Evolutionary conservation across 441 rosid genomes (phyloP).

Genomic region (Lepidium campestre): DNA sequence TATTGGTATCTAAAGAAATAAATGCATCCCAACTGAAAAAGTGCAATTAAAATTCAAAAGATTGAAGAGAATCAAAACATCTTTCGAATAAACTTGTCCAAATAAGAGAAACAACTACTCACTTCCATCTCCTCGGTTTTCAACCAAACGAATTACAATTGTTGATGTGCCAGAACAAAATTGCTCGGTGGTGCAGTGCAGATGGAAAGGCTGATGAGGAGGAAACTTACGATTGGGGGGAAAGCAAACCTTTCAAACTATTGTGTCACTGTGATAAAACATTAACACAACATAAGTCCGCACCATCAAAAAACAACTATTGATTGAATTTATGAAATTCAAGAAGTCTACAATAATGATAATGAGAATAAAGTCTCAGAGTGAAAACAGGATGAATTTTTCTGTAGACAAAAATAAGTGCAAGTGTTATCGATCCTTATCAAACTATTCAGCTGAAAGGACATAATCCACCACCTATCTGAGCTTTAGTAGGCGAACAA

Average conservation of each 20-base stretch:
- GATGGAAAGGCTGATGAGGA: not conserved
- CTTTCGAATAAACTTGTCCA: conserved; percentile 8
- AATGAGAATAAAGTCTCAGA: not conserved
- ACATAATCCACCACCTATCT: not conserved
- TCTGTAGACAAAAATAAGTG: not conserved
- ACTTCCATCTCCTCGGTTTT: conserved; percentile 9
- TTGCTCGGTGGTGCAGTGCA: not conserved
- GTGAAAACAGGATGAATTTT: not conserved
- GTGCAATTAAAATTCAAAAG: not conserved
- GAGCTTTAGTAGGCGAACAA: not conserved
- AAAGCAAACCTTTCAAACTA: not conserved
- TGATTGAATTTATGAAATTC: not conserved
- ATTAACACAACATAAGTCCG: not conserved
- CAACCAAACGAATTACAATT: not conserved
- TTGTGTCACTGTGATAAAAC: not conserved
- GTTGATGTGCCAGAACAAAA: not conserved
- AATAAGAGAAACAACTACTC: not conserved
- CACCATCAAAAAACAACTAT: not conserved
- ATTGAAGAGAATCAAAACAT: not conserved
- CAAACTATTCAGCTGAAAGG: not conserved
- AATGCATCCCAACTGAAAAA: not conserved
- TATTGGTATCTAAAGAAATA: not conserved
- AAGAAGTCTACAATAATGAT: not conserved
- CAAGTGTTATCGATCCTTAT: not conserved
- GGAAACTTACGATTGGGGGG: not conserved